Evolutionary conservation across 2,329 filamentous ascomycete species (phyloP).

Genomic region (Knufia petricola): DNA sequence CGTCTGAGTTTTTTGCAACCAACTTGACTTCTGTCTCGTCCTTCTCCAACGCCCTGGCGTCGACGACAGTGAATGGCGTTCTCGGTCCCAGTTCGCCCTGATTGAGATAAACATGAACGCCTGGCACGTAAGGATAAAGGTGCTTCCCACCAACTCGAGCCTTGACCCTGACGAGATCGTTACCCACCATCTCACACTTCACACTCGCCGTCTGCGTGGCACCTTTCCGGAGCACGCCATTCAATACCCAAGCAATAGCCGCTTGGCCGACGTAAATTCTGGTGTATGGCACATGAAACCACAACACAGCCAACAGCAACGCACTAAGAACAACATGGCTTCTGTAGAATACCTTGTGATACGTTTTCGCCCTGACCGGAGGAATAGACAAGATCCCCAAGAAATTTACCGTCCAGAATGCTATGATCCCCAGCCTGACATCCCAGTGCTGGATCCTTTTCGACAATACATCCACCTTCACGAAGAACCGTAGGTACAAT

Average conservation of each 20-base stretch:
- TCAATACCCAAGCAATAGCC: conserved; percentile 37
- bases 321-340: conserved; percentile 45
- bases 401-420: conserved; percentile 35
- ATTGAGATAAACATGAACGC: conserved; percentile 45
- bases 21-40: conserved; percentile 38
- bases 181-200: conserved; percentile 32
- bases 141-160: conserved; percentile 18
- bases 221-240: conserved; percentile 22
- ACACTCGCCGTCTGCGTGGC: conserved; percentile 18
- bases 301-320: conserved; percentile 41
- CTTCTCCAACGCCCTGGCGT: conserved; percentile 6
- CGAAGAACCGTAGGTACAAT: conserved; percentile 51
- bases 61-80: conserved; percentile 22
- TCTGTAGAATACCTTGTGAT: conserved; percentile 45
- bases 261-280: conserved; percentile 45
- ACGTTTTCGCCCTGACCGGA: conserved; percentile 37
- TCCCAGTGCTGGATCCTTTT: conserved; percentile 49
- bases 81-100: conserved; percentile 10
- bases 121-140: conserved; percentile 30
- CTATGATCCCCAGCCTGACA: conserved; percentile 47
- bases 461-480: conserved; percentile 39
- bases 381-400: conserved; percentile 42
- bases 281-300: conserved; percentile 47
- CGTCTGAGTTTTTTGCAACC: conserved; percentile 42
- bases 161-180: conserved; percentile 35